phyloP scores from a whole-genome alignment of 2,329 filamentous ascomycete species.

The Blastomyces gilchristii region DNA sequence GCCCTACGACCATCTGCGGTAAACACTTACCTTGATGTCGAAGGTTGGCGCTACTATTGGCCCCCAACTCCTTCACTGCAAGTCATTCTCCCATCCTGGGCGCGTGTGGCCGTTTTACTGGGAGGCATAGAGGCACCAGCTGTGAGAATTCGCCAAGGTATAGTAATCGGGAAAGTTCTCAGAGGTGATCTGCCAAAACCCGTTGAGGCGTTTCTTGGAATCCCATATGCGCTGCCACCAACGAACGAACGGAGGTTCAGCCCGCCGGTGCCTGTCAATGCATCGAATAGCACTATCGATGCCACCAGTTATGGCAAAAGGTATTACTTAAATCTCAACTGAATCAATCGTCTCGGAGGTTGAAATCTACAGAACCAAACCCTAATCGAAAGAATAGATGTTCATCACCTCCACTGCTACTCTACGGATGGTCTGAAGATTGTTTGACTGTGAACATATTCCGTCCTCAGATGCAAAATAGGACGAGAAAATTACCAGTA shows the following conservation, averaged over 20 bases:
- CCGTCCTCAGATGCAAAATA: constrained; percentile 20
- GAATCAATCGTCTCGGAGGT: background rate
- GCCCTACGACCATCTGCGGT: background rate
- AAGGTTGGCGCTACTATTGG: constrained; percentile 2
- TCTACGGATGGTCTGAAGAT: constrained; percentile 36
- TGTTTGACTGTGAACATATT: constrained; percentile 36
- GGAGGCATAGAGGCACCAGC: constrained; percentile 25
- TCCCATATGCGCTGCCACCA: constrained; percentile 42
- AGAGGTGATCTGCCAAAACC: constrained; percentile 19
- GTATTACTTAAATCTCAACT: constrained; percentile 4
- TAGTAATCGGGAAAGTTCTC: constrained; percentile 22
- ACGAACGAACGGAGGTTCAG: constrained; percentile 40
- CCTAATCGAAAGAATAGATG: constrained; percentile 10
- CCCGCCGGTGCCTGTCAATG: constrained; percentile 25
- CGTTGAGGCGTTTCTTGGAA: constrained; percentile 37
- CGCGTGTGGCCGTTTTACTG: background rate
- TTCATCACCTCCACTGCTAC: constrained; percentile 12
- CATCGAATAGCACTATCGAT: constrained; percentile 24
- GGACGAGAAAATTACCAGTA: constrained; percentile 27
- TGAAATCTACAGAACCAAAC: background rate
- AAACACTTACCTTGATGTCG: background rate
- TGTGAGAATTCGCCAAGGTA: constrained; percentile 22
- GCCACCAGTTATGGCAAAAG: constrained; percentile 27
- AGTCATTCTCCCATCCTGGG: background rate
- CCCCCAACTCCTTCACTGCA: background rate